Conservation (phyloP, 1,284 basidiomycete genomes). For the Trichosporon sp. region DNA sequence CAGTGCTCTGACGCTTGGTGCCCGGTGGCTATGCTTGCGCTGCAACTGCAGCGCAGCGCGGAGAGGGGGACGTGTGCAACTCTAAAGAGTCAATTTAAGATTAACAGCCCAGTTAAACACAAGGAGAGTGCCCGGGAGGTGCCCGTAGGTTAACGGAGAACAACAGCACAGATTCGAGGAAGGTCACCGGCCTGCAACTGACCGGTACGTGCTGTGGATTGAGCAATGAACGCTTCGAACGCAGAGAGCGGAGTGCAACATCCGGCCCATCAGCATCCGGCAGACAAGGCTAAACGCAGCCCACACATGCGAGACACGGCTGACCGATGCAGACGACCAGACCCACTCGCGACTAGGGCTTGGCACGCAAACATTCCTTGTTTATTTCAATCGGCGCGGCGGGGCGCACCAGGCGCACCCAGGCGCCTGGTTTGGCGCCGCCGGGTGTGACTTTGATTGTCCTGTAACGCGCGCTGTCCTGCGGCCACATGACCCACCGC, state of each 20-base stretch:
- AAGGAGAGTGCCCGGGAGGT: background rate
- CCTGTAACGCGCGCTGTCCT: background rate
- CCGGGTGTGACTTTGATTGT: background rate
- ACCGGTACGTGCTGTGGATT: no score
- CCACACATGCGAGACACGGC: no score
- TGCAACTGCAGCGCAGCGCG: background rate
- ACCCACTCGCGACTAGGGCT: background rate
- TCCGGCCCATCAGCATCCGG: background rate
- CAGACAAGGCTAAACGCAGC: background rate
- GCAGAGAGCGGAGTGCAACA: background rate
- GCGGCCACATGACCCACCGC: background rate
- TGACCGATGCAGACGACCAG: background rate
- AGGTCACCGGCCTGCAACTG: background rate
- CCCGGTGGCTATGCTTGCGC: background rate
- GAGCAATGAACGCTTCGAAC: background rate
- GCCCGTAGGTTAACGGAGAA: no score
- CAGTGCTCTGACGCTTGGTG: no score
- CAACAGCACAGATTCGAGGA: no score
- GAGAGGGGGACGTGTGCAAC: background rate
- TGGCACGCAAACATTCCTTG: no score
- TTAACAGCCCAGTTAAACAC: background rate
- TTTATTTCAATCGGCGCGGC: no score
- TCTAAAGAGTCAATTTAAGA: background rate
- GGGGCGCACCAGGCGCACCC: no score
- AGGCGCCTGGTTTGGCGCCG: no score